Evolutionary conservation across 306 rosid species (phyloP).

Genomic region (Lagenaria siceraria): DNA sequence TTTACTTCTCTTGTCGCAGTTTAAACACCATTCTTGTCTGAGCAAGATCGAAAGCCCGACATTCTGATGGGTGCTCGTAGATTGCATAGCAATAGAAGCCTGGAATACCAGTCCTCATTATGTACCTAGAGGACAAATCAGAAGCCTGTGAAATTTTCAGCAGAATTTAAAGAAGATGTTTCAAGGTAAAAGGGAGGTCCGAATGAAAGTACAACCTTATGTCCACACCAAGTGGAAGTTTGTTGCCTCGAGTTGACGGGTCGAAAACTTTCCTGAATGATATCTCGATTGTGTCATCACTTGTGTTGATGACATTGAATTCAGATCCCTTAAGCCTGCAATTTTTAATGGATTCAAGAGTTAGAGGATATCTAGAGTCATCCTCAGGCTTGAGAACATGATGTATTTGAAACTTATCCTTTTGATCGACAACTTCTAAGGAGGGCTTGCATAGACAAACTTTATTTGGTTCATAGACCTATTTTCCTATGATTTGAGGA

Average conservation of each 20-base stretch:
- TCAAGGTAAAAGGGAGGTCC: not conserved
- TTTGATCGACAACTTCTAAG: not conserved
- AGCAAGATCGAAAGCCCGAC: conserved; percentile 26
- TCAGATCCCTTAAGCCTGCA: conserved; percentile 26
- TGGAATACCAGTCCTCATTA: conserved; percentile 27
- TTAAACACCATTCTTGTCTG: conserved; percentile 39
- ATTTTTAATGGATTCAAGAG: not conserved
- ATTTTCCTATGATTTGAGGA: not conserved
- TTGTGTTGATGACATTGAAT: conserved; percentile 18
- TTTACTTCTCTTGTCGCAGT: conserved; percentile 29
- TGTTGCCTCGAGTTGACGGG: conserved; percentile 9
- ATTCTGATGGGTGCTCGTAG: conserved; percentile 21
- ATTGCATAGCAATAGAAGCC: conserved; percentile 37
- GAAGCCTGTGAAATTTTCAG: conserved; percentile 25
- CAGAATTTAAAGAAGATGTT: not conserved
- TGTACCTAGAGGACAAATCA: conserved; percentile 16
- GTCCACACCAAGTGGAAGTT: conserved; percentile 27
- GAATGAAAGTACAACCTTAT: conserved; percentile 18
- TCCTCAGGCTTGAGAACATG: not conserved
- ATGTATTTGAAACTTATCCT: not conserved
- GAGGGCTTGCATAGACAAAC: not conserved
- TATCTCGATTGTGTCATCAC: conserved; percentile 19
- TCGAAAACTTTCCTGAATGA: conserved; percentile 17
- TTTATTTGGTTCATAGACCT: not conserved
- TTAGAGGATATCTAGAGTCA: not conserved